Evolutionary conservation across 2,329 filamentous ascomycete species (phyloP).

Genomic region (Fusarium agapanthi): DNA sequence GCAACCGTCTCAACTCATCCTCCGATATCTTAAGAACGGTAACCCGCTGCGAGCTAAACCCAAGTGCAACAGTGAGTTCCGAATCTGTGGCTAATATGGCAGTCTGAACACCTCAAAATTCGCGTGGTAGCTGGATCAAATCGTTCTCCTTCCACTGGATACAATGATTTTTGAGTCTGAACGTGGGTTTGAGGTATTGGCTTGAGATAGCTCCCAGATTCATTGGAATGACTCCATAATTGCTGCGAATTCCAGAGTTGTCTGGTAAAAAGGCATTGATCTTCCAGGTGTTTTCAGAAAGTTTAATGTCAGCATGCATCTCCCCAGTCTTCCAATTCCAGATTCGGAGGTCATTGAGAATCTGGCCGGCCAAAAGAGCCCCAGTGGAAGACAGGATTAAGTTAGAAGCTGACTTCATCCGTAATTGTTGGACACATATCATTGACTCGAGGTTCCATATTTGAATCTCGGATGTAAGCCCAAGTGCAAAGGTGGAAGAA

Average conservation of each 20-base stretch:
- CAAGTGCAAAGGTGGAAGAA: not conserved
- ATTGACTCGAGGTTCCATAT: not conserved
- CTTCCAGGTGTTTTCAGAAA: rapidly evolving
- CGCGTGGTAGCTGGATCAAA: not conserved
- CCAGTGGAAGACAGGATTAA: not conserved
- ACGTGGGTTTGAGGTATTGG: not conserved
- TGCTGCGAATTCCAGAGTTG: not conserved
- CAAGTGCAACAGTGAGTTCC: not conserved
- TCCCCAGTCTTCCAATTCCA: not conserved
- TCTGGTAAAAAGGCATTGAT: not conserved
- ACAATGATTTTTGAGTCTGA: not conserved
- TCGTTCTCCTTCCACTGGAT: not conserved
- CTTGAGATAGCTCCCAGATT: rapidly evolving
- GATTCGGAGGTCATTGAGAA: rapidly evolving
- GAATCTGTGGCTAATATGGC: not conserved
- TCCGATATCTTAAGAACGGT: not conserved
- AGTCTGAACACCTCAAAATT: rapidly evolving
- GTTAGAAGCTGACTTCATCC: rapidly evolving
- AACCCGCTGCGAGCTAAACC: rapidly evolving
- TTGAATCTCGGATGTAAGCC: rapidly evolving
- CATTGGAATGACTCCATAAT: not conserved
- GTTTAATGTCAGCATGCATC: rapidly evolving
- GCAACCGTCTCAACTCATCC: not conserved
- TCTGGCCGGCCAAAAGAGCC: not conserved
- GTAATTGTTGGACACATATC: rapidly evolving